These are phyloP conservation scores for Hygrocybe coccinea DNA, from an alignment of 768 basidiomycete genomes.

Conservation along the genomic window DNA sequence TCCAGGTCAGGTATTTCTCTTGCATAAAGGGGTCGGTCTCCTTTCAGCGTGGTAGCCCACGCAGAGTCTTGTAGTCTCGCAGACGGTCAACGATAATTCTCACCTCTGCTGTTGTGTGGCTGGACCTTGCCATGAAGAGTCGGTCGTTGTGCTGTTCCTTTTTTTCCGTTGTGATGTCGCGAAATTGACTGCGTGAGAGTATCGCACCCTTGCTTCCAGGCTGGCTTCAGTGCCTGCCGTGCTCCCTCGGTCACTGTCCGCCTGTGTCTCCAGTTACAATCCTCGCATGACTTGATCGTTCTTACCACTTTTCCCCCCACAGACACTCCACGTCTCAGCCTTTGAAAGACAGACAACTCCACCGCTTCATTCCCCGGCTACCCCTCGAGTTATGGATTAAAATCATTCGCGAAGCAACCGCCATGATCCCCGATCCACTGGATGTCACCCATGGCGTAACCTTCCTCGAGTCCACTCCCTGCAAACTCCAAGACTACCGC, in stretches of 20 bases:
- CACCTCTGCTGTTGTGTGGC: no score
- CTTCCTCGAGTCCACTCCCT: slow-evolving; percentile 48
- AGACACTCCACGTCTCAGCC: background rate
- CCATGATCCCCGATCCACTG: slow-evolving; percentile 36
- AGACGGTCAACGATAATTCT: no score
- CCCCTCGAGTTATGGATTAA: slow-evolving; percentile 65
- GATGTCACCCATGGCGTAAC: slow-evolving; percentile 49
- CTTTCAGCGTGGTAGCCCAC: background rate
- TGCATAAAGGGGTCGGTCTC: background rate
- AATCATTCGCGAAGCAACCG: slow-evolving; percentile 52
- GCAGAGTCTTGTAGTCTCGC: no score
- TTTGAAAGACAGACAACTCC: background rate
- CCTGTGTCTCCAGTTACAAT: background rate
- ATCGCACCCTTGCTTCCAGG: no score
- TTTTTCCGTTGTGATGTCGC: no score
- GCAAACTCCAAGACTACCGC: slow-evolving; percentile 42
- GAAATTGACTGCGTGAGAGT: no score
- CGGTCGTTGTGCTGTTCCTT: no score
- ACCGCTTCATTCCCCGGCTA: slow-evolving; percentile 35
- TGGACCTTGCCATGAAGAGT: no score
- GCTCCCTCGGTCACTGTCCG: background rate
- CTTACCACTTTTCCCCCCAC: background rate
- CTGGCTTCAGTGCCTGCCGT: background rate
- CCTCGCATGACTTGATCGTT: background rate
- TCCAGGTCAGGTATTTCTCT: background rate